Evolutionary conservation across 225 moss, liverwort and hornwort genomes (phyloP), one percentile per base, ranked within the genome.

Genomic region (Polytrichum commune): DNA sequence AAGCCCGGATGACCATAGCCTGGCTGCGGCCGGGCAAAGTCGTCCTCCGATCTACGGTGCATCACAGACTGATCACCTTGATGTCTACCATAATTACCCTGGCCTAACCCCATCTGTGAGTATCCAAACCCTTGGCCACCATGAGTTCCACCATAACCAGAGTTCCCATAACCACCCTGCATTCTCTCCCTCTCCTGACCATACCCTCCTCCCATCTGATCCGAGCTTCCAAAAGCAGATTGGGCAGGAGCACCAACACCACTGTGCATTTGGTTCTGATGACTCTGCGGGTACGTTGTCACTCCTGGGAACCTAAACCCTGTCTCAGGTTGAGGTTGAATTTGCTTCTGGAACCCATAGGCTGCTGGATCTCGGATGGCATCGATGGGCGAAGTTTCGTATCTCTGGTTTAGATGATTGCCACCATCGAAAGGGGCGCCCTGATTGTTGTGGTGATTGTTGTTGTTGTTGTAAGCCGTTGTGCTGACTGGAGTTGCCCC

Each of bases 401-500:
- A 7, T 60, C 22, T 24, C 60, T 60, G 60, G n/a, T 60, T n/a
- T 24, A 20, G 22, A n/a, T 60, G 22, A n/a, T 60, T 60, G 13
- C 46, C 46, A 46, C 13, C 46, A 46, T 46, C 53, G 2, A 76
- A 1, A 4, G 53, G 58, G 32, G 71, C 63, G 2, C 2, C 0
- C 1, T 2, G 26, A 1, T 8, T 0, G 28, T 70, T 53, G 20
- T 35, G 35, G 7, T 66, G 5, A 19, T 5, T 74, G 27, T 62
- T 62, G 24, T 62, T 23, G 27, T 63, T 63, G 26, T 63, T 16
- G 76, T 79, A 79, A 73, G 75, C 18, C 25, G 71, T 72, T 0
- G 80, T 60, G 54, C 18, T 72, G 53, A 76, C 23, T 4, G 83
- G 76, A 4, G 27, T 72, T 0, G 85, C 85, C 53, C 85, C 85